These are phyloP conservation scores for Trametes sanguinea DNA, from an alignment of 768 basidiomycete genomes.

Conservation along the genomic window DNA sequence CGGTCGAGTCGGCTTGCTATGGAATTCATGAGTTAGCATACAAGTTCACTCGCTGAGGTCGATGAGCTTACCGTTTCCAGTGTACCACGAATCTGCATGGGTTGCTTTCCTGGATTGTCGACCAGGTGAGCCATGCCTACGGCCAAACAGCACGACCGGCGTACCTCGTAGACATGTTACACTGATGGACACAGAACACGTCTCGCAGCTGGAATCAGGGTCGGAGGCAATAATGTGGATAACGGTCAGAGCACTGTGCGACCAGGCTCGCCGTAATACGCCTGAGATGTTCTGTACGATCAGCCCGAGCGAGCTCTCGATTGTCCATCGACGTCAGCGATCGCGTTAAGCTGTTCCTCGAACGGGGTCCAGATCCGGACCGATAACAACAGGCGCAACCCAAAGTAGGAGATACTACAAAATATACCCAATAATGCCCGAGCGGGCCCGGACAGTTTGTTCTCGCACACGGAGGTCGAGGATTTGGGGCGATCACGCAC, in stretches of 20 bases:
- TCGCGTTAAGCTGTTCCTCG: background rate
- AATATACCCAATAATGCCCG: background rate
- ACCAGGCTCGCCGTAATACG: background rate
- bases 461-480: no score
- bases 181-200: no score
- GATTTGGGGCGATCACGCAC: no score
- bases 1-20: conserved; percentile 57
- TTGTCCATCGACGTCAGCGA: conserved; percentile 8
- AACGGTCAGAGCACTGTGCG: background rate
- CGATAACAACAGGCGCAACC: background rate
- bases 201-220: no score
- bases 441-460: no score
- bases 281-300: background rate
- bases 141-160: background rate
- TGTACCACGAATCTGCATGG: conserved; percentile 94
- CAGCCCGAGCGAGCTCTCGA: background rate
- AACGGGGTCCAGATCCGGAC: background rate
- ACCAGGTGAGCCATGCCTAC: background rate
- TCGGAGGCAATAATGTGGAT: no score
- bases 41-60: background rate
- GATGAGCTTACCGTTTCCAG: conserved; percentile 52
- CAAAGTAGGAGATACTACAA: background rate
- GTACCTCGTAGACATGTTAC: background rate
- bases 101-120: conserved; percentile 54
- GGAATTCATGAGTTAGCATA: background rate